Base-by-base conservation (phyloP, 179 eudicot genomes). In the Pouteria campechiana region DNA sequence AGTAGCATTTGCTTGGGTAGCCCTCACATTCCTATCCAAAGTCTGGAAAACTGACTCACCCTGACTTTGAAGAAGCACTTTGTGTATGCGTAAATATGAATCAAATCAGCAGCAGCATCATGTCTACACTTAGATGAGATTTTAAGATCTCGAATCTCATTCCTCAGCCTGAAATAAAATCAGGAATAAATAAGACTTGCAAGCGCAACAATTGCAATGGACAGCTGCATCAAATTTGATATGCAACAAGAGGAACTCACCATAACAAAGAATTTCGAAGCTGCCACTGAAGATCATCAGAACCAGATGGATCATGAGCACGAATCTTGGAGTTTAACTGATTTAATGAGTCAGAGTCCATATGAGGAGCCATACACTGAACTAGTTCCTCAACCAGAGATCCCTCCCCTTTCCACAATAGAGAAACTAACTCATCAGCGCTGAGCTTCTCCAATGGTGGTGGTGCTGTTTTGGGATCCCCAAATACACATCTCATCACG, bases 81-180 rank as follows among this genome's bases (percentile, higher is more conserved):
- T 34, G 98, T 90, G 55, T 90, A 54, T 43, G 98, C 98, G 71
- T 82, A 82, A 56, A 90, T 41, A 61, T 90, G 98, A 37, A 90
- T 74, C 69, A 90, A 68, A 68, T 90, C 96, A 48, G 98, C 98
- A 52, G 98, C 96, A 22, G 96, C 98, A 79, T 90, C 98, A 65
- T 90, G 82, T 17, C 98, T 74, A 69, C 82, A 68, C 55, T 82
- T 90, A 42, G 64, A 57, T 59, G 94, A 66, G 60, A 84, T 76
- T 50, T 70, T 83, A 57, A 90, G 96, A 68, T 70, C 70, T 17
- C 96, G 94, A 48, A 90, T 82, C 77, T 90, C 96, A 48, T 90
- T 94, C 50, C 98, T 73, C 72, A 90, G 77, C 97, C 97, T 89
- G 43, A 43, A 32, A 49, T 4, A 53, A 23, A 47, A 41, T 12